Evolutionary conservation across 768 basidiomycete species (phyloP).

Genomic region (Lactifluus pinguis): DNA sequence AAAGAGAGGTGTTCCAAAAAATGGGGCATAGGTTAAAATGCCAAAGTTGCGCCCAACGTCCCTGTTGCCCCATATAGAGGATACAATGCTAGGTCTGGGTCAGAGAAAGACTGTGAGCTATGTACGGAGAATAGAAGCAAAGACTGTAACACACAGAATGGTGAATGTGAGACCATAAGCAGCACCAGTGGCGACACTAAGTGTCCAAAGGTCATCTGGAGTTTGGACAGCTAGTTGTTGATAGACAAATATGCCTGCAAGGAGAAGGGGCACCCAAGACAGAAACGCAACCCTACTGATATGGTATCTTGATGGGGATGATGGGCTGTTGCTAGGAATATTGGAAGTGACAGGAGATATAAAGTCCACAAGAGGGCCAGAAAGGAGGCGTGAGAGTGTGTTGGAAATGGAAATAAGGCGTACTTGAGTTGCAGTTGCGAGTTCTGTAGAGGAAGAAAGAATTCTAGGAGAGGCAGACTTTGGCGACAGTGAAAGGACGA

Average conservation of each 20-base stretch:
- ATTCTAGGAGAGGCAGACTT: conserved; percentile 13
- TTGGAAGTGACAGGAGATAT: conserved; percentile 52
- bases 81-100: conserved; percentile 57
- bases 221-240: conserved; percentile 40
- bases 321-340: conserved; percentile 29
- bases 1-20: conserved; percentile 65
- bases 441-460: conserved; percentile 24
- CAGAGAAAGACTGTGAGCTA: neutral
- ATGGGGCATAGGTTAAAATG: conserved; percentile 63
- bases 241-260: conserved; percentile 48
- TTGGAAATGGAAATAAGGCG: conserved; percentile 62
- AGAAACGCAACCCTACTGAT: conserved; percentile 60
- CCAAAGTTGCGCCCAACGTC: conserved; percentile 73
- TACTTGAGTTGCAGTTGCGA: conserved; percentile 54
- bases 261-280: conserved; percentile 36
- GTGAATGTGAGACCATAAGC: conserved; percentile 68
- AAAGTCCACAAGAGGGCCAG: conserved; percentile 65
- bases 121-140: neutral
- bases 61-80: conserved; percentile 61
- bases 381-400: conserved; percentile 56
- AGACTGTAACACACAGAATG: conserved; percentile 43
- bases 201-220: conserved; percentile 51
- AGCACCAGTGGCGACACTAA: conserved; percentile 60
- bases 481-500: conserved; percentile 53
- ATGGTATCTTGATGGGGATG: conserved; percentile 39